Conservation (phyloP, 768 basidiomycete genomes). For the Calocybe cyanea region DNA sequence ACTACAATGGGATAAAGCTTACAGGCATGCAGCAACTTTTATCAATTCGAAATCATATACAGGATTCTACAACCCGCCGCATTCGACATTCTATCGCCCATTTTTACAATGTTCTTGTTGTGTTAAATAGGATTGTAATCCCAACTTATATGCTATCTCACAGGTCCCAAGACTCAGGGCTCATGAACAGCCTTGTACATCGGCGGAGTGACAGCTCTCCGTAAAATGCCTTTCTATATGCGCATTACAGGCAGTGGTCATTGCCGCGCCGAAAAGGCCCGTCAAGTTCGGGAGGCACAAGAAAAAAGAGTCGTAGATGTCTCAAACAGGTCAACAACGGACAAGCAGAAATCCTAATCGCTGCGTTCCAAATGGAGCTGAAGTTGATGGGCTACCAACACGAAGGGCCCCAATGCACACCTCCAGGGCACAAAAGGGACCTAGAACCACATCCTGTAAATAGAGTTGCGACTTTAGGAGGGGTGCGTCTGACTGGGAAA, state of each 20-base stretch:
- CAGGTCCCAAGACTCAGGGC: not conserved
- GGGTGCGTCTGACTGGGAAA: conserved; percentile 1
- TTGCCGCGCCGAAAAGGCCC: not conserved
- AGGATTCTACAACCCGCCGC: not conserved
- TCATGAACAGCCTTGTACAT: not conserved
- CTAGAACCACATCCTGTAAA: conserved; percentile 1
- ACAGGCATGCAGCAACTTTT: not conserved
- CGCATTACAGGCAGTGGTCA: not conserved
- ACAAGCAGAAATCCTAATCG: not conserved
- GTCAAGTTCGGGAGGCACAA: not conserved
- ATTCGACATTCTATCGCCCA: not conserved
- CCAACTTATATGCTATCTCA: not conserved
- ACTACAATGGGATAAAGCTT: not conserved
- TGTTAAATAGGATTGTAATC: not conserved
- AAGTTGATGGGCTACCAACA: not conserved
- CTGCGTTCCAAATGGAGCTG: not conserved
- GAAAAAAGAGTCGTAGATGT: not conserved
- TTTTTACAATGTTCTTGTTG: not conserved
- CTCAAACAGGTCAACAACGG: not conserved
- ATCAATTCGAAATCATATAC: not conserved
- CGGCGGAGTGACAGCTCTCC: not conserved
- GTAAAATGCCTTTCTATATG: not conserved
- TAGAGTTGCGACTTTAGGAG: not conserved
- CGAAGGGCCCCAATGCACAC: not conserved
- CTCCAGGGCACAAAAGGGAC: not conserved